These are phyloP conservation scores for Malus sylvestris DNA, from an alignment of 306 rosid species.

Conservation along the genomic window DNA sequence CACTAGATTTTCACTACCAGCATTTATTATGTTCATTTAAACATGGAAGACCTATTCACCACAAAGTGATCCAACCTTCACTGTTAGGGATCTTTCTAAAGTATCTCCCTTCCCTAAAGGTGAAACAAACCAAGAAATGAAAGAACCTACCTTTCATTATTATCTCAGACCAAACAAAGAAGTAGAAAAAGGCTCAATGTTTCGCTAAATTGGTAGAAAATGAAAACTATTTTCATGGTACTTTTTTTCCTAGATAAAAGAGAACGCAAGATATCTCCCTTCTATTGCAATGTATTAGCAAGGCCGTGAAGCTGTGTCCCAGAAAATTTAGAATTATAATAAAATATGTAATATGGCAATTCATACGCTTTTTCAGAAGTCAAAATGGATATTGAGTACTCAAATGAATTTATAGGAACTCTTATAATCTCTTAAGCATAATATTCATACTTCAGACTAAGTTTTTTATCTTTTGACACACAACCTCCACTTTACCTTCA, in stretches of 20 bases:
- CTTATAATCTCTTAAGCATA: not conserved
- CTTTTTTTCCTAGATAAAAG: not conserved
- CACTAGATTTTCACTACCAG: not conserved
- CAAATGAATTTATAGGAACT: not conserved
- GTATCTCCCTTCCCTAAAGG: not conserved
- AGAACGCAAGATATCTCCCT: not conserved
- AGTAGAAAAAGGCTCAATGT: not conserved
- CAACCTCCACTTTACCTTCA: conserved; percentile 55
- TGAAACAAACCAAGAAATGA: not conserved
- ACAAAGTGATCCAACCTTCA: not conserved
- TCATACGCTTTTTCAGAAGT: not conserved
- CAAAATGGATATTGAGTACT: not conserved
- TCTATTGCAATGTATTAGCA: not conserved
- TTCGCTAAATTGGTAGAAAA: not conserved
- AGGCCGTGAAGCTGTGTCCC: not conserved
- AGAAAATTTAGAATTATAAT: not conserved
- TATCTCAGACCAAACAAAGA: not conserved
- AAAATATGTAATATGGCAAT: not conserved
- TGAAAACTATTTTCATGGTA: not conserved
- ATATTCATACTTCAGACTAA: not conserved
- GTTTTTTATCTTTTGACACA: not conserved
- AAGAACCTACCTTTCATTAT: not conserved
- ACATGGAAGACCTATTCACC: not conserved
- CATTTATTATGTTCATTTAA: not conserved
- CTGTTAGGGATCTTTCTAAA: not conserved